These are phyloP conservation scores for Pleurotus cornucopiae DNA, from an alignment of 768 basidiomycete genomes.

Conservation along the genomic window DNA sequence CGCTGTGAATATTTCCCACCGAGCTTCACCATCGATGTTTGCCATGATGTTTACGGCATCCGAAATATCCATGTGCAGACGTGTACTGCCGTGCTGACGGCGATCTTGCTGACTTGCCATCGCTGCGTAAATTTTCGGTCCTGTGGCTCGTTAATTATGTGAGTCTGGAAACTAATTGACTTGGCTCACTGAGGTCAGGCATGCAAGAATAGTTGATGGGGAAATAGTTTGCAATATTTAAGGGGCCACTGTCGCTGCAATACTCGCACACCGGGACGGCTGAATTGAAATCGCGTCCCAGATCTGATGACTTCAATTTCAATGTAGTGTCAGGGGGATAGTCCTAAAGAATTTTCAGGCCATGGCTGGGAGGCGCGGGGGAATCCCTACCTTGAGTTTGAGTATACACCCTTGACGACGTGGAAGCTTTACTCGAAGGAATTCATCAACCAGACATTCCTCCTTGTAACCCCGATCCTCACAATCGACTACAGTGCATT, in stretches of 20 bases:
- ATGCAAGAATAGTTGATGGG: slow-evolving; percentile 45
- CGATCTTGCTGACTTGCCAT: slow-evolving; percentile 46
- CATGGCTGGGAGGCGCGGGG: background rate
- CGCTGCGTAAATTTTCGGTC: slow-evolving; percentile 74
- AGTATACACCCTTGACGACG: background rate
- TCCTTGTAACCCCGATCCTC: slow-evolving; percentile 29
- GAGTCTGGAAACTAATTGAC: slow-evolving; percentile 4
- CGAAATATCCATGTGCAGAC: slow-evolving; percentile 69
- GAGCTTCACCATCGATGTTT: slow-evolving; percentile 56
- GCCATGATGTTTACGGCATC: slow-evolving; percentile 72
- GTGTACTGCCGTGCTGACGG: slow-evolving; percentile 61
- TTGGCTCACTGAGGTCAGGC: slow-evolving; percentile 48
- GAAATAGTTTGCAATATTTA: slow-evolving; percentile 67
- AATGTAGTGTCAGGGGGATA: slow-evolving; percentile 70
- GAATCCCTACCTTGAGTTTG: slow-evolving; percentile 7
- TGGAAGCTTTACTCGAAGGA: background rate
- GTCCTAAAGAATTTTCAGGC: slow-evolving; percentile 28
- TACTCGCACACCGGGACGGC: slow-evolving; percentile 63
- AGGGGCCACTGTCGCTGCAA: slow-evolving; percentile 59
- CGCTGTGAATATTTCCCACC: slow-evolving; percentile 66
- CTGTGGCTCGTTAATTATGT: slow-evolving; percentile 23
- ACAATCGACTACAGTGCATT: slow-evolving; percentile 55
- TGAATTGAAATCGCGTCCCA: slow-evolving; percentile 60
- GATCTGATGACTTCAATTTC: slow-evolving; percentile 53
- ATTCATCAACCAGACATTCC: slow-evolving; percentile 21